phyloP scores from a whole-genome alignment of 163 green algal genomes.

The Chlorella variabilis region DNA sequence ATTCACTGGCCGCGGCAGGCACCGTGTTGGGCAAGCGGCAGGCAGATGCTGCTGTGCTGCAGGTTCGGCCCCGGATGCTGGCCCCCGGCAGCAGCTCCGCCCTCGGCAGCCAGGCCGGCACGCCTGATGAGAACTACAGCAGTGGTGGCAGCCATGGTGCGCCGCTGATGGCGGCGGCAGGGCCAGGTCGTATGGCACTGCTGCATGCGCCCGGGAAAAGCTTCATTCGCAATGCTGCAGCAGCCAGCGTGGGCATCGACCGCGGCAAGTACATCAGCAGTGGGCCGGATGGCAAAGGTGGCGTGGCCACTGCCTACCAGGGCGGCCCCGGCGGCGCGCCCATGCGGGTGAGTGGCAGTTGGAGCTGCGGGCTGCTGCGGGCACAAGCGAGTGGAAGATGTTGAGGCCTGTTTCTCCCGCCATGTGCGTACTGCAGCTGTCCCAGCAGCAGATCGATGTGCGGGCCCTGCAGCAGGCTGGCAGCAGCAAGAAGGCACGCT shows the following conservation, averaged over 20 bases:
- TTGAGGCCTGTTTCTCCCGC: no score
- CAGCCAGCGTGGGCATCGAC: conserved; percentile 27
- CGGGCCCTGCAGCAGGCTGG: background rate
- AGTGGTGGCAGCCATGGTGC: background rate
- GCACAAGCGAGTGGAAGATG: no score
- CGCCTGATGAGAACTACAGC: background rate
- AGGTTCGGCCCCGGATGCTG: background rate
- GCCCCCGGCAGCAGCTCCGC: no score
- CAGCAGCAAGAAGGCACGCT: conserved; percentile 2
- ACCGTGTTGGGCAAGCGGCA: conserved; percentile 16
- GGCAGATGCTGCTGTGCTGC: background rate
- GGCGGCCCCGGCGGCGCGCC: background rate
- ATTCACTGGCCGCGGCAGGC: background rate
- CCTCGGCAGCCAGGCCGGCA: background rate
- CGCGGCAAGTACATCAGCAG: conserved; percentile 32
- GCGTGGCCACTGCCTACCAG: conserved; percentile 30
- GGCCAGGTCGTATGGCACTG: conserved; percentile 23
- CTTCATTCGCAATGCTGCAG: conserved; percentile 36
- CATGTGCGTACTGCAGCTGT: background rate
- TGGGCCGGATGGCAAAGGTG: conserved; percentile 44
- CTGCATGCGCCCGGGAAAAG: conserved; percentile 24
- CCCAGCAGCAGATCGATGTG: conserved; percentile 13
- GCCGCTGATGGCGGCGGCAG: conserved; percentile 23
- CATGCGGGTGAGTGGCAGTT: conserved; percentile 5
- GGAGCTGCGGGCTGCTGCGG: background rate